Conservation (phyloP, 1,139 yeast species). For the Saccharomyces pastorianus region DNA sequence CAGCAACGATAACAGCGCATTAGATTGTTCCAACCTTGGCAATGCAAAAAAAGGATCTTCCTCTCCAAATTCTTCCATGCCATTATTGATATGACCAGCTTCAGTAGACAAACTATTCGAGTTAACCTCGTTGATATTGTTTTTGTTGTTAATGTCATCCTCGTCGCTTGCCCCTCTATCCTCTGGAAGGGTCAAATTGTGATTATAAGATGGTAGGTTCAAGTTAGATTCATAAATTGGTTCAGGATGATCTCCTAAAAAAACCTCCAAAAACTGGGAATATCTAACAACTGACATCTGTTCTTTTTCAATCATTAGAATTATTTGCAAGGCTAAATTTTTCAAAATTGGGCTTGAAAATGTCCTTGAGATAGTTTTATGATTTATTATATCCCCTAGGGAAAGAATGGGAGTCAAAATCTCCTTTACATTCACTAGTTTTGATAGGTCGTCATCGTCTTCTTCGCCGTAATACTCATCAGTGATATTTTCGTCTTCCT, state of each 20-base stretch:
- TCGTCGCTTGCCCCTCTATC: conserved; percentile 12
- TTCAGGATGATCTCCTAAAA: conserved; percentile 80
- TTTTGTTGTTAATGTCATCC: not conserved
- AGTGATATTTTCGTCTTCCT: conserved; percentile 23
- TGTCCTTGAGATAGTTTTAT: conserved; percentile 61
- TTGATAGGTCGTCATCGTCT: conserved; percentile 35
- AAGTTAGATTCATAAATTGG: conserved; percentile 56
- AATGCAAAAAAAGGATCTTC: conserved; percentile 59
- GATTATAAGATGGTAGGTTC: conserved; percentile 63
- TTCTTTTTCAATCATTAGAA: conserved; percentile 71
- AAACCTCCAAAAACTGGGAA: conserved; percentile 62
- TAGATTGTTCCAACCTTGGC: conserved; percentile 38
- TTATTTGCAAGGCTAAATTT: conserved; percentile 59
- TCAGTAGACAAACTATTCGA: conserved; percentile 4
- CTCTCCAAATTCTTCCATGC: conserved; percentile 25
- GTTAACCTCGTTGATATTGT: not conserved
- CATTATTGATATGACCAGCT: conserved; percentile 11
- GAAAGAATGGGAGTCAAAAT: conserved; percentile 70
- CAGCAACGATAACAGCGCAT: conserved; percentile 12
- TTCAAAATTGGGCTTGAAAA: conserved; percentile 46
- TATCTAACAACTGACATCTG: conserved; percentile 66
- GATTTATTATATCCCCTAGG: conserved; percentile 70
- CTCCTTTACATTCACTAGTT: conserved; percentile 39
- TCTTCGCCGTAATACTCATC: conserved; percentile 31
- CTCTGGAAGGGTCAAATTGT: conserved; percentile 36